phyloP scores from a whole-genome alignment of 345 rosid genomes.

The Eucalyptus urophylla region DNA sequence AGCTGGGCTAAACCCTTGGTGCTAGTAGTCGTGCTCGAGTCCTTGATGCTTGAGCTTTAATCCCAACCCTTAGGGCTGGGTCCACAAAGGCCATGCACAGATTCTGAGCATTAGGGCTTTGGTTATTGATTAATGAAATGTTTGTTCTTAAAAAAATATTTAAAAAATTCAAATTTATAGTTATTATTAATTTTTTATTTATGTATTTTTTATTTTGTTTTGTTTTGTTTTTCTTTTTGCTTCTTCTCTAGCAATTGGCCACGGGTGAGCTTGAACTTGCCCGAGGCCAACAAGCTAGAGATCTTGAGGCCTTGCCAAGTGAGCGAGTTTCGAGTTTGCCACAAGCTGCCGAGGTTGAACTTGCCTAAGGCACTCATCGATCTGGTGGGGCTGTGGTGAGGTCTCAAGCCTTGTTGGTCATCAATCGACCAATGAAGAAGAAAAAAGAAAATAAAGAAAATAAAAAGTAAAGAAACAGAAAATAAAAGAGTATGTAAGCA shows the following conservation, averaged over 20 bases:
- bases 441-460: no score
- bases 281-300: accelerated
- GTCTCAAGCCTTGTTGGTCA: background rate
- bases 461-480: no score
- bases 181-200: no score
- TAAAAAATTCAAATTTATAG: no score
- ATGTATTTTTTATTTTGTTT: no score
- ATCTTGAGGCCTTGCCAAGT: accelerated
- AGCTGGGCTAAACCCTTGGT: no score
- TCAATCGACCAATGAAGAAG: accelerated
- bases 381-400: accelerated
- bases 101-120: accelerated
- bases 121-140: no score
- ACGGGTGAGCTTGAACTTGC: accelerated
- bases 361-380: accelerated
- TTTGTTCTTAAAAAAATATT: no score
- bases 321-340: accelerated
- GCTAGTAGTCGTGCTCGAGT: accelerated
- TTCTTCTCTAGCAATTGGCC: accelerated
- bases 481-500: no score
- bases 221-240: no score
- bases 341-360: background rate
- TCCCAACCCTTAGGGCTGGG: accelerated
- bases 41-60: no score
- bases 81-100: accelerated